Conservation (phyloP, 2,329 filamentous ascomycete species). For the Drechslera avenae region DNA sequence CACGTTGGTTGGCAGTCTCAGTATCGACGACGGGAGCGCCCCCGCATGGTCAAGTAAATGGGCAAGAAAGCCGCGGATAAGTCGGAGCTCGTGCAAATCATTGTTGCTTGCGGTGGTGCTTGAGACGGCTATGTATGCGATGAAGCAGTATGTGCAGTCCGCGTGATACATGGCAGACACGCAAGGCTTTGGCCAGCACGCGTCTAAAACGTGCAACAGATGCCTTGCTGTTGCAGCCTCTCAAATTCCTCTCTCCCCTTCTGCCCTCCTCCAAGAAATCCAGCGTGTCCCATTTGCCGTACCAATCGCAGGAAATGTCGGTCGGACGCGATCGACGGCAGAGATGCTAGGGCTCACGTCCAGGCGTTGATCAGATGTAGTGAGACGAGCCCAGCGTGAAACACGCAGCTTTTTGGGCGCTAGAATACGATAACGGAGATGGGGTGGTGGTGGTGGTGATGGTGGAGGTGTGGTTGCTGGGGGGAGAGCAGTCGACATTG, state of each 20-base stretch:
- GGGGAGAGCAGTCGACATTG: not conserved
- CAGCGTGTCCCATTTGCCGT: too few relatives aligned
- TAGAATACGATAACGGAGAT: not conserved
- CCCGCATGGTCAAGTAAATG: slow-evolving; percentile 6
- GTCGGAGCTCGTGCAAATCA: not conserved
- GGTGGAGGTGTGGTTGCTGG: too few relatives aligned
- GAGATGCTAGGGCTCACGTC: not conserved
- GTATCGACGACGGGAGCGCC: slow-evolving; percentile 9
- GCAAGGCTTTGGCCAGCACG: not conserved
- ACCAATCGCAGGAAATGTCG: too few relatives aligned
- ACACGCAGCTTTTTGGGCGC: slow-evolving; percentile 1
- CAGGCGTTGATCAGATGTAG: too few relatives aligned
- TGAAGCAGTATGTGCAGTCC: not conserved
- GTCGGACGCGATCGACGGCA: slow-evolving; percentile 1
- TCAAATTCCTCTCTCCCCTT: too few relatives aligned
- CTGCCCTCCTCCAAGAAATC: too few relatives aligned
- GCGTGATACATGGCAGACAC: not conserved
- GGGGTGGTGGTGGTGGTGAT: not conserved
- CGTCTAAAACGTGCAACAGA: not conserved
- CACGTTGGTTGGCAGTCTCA: not conserved
- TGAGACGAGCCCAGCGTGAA: not conserved
- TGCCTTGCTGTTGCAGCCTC: too few relatives aligned
- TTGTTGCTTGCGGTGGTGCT: too few relatives aligned
- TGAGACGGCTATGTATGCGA: too few relatives aligned
- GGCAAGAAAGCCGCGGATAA: slow-evolving; percentile 9